These are phyloP conservation scores for Cylindrotheca fusiformis DNA, from an alignment of 108 stramenopile genomes.

Conservation along the genomic window DNA sequence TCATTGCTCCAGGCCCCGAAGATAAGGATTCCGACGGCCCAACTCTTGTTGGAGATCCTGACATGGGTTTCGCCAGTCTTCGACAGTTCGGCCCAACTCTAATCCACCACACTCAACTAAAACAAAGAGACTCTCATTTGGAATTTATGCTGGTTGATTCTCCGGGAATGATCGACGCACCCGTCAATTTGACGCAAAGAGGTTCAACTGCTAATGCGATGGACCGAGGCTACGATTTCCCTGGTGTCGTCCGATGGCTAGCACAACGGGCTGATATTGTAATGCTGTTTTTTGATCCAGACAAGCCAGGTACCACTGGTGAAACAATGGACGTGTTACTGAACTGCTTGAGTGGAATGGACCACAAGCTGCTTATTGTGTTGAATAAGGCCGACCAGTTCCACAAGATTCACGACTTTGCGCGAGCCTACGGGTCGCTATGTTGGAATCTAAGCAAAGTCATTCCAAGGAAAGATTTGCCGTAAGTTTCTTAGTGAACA, in stretches of 20 bases:
- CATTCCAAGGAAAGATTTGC: conserved; percentile 93
- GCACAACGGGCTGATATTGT: conserved; percentile 98
- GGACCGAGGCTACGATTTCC: conserved; percentile 98
- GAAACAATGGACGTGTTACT: too few relatives aligned
- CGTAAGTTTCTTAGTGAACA: too few relatives aligned
- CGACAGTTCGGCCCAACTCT: conserved; percentile 94
- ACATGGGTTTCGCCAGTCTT: conserved; percentile 92
- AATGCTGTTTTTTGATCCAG: conserved; percentile 98
- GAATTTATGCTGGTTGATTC: conserved; percentile 63
- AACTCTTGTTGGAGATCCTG: conserved; percentile 92
- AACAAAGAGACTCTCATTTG: conserved; percentile 56
- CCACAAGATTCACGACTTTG: conserved; percentile 97
- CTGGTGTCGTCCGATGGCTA: conserved; percentile 76
- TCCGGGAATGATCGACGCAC: conserved; percentile 98
- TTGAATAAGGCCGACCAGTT: conserved; percentile 96
- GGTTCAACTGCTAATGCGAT: conserved; percentile 31
- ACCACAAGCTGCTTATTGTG: conserved; percentile 98
- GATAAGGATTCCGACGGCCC: conserved; percentile 67
- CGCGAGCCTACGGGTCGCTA: conserved; percentile 96
- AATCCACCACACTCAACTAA: conserved; percentile 95
- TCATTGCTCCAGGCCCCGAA: conserved; percentile 91
- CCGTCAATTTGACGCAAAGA: conserved; percentile 26
- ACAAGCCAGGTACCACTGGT: too few relatives aligned
- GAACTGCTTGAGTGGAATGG: too few relatives aligned
- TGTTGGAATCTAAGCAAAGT: conserved; percentile 99